Evolutionary conservation across 306 rosid species (phyloP), one percentile per base, ranked within the genome.

Genomic region (Nissolia schottii): DNA sequence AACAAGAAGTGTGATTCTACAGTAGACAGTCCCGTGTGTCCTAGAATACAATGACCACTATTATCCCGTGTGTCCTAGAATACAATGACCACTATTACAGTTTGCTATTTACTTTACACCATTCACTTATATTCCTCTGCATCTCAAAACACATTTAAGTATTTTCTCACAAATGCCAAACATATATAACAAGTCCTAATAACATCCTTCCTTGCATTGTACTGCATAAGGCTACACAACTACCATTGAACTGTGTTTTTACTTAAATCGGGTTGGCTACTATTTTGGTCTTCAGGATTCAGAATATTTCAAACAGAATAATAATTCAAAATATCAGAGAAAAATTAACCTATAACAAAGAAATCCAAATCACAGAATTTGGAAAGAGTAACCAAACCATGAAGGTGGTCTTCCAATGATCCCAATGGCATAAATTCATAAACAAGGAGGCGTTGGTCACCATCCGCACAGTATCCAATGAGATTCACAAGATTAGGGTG

Each of bases 391-490:
- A 59, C 18, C 35, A 77, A 87, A 92, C 96, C 93, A 54, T 85
- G 96, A 82, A 92, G 96, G 79, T 92, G 96, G 68, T 91, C 97
- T 79, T 91, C 97, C 80, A 91, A 81, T 23, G 77, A 60, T 48
- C 77, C 70, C 70, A 73, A 46, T 14, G 77, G 90, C 97, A 92
- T 89, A 83, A 84, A 89, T 57, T 89, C 96, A 85, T 92, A 92
- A 62, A 92, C 97, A 76, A 92, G 97, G 68, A 92, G 97, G 71
- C 97, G 91, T 61, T 92, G 97, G 64, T 92, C 97, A 32, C 97
- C 97, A 79, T 92, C 97, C 18, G 96, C 97, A 82, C 97, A 92
- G 48, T 92, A 89, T 32, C 97, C 97, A 77, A 92, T 92, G 77
- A 92, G 84, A 83, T 80, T 92, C 74, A 92, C 93, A 18, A 92